Evolutionary conservation across 345 rosid species (phyloP).

Genomic region (Brassica napus): DNA sequence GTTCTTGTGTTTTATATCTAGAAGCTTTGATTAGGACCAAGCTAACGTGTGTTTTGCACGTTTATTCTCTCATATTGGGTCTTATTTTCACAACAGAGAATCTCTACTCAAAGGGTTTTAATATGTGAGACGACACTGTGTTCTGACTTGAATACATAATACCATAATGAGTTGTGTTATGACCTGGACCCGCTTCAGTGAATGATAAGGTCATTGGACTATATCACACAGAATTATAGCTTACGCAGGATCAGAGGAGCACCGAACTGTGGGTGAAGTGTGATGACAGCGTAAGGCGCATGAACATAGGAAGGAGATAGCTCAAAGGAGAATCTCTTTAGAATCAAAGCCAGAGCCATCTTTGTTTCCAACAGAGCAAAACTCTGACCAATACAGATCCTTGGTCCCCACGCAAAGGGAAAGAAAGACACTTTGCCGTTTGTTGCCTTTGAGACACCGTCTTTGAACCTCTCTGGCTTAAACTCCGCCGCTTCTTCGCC

Average conservation of each 20-base stretch:
- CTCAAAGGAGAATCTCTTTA: not conserved
- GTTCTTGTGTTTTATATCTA: no score
- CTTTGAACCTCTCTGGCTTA: not conserved
- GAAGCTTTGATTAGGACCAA: not conserved
- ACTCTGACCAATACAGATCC: not conserved
- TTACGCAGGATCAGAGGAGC: not conserved
- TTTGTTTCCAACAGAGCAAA: not conserved
- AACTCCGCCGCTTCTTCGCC: not conserved
- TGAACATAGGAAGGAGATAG: not conserved
- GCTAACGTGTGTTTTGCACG: not conserved
- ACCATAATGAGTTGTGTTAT: not conserved
- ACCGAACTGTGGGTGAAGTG: not conserved
- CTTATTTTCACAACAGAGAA: not conserved
- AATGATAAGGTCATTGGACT: not conserved
- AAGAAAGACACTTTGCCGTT: not conserved
- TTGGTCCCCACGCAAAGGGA: slow-evolving; percentile 1
- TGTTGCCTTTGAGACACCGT: not conserved
- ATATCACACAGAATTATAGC: not conserved
- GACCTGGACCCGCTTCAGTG: not conserved
- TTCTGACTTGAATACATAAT: not conserved
- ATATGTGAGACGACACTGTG: not conserved
- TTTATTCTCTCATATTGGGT: not conserved
- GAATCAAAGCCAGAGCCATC: not conserved
- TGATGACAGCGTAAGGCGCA: not conserved
- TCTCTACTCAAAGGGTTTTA: not conserved